Evolutionary conservation across 768 basidiomycete species (phyloP).

Genomic region (Kwoniella sp.): DNA sequence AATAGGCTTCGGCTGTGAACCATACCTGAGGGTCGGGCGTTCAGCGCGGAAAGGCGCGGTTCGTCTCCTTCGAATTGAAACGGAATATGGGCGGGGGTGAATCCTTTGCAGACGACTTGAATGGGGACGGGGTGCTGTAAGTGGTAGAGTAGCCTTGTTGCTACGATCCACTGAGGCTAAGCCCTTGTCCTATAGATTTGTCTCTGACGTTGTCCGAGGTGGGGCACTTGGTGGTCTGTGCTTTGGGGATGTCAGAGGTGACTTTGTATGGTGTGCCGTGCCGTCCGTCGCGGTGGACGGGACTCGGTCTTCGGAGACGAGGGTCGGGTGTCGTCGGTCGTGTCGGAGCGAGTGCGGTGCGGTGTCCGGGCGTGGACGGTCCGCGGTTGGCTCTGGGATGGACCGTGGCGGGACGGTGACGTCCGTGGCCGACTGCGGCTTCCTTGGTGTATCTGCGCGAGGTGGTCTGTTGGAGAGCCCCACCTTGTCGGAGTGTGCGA

Average conservation of each 20-base stretch:
- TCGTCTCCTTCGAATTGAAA: constrained; percentile 63
- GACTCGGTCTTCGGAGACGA: background rate
- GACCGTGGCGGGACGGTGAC: no score
- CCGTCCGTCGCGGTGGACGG: background rate
- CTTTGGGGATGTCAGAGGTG: constrained; percentile 3
- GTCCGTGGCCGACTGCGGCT: no score
- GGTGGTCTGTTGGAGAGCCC: no score
- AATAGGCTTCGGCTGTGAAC: constrained; percentile 72
- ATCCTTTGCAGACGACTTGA: constrained; percentile 79
- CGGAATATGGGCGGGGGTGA: constrained; percentile 66
- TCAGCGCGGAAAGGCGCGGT: constrained; percentile 59
- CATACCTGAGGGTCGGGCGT: constrained; percentile 62
- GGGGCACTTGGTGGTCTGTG: constrained; percentile 12
- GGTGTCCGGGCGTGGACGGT: no score
- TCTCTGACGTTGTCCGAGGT: constrained; percentile 46
- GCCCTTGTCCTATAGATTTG: constrained; percentile 71
- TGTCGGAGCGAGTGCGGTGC: no score
- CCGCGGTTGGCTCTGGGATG: no score
- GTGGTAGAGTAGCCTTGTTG: constrained; percentile 76
- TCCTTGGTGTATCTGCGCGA: no score
- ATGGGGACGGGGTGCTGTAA: constrained; percentile 69
- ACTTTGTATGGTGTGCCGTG: background rate
- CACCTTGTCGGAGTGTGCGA: background rate
- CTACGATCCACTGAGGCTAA: constrained; percentile 77
- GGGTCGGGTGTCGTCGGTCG: background rate